Evolutionary conservation across 305 asterid genomes (phyloP), one percentile per base, ranked within the genome.

Genomic region (Ajuga reptans): DNA sequence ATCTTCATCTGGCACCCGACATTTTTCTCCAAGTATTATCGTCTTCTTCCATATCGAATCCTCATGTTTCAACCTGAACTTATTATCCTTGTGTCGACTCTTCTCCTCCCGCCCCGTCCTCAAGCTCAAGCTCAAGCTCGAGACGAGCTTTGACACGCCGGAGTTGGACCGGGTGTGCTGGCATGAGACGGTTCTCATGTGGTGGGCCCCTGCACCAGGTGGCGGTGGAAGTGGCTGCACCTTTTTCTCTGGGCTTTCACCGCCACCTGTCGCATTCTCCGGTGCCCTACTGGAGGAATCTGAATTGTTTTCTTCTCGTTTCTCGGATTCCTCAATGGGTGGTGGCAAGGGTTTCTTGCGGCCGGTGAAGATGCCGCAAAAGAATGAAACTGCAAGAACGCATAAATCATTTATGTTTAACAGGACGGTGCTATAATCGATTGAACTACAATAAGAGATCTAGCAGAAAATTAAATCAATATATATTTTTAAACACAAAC

Each of bases 31-130:
- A 6, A 85, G 29, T 36, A 85, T 84, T 16, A 85, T 85, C 70
- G 85, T 73, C 71, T 85, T 85, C 72, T 80, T 85, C 91, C 91
- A 85, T 6, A 85, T 61, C 50, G 87, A 85, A 54, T 85, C 91
- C 60, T 85, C 87, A 10, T 61, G 83, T n/a, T 74, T 76, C 64
- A 75, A 39, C 43, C 67, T 78, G 6, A 31, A 0, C 62, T 71
- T 79, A 46, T 71, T 79, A 46, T 62, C 60, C 56, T 56, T 67
- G 4, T 45, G 8, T 37, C 67, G 63, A 0, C 71, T 17, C 45
- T 66, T 62, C 42, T 73, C 77, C 10, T 68, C 82, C 64, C 54
- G 39, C 69, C 39, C 29, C 69, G 57, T n/a, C n/a, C n/a, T n/a
- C n/a, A n/a, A n/a, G n/a, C 71, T 72, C 71, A 80, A 61, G 80